Conservation (phyloP, 2,329 filamentous ascomycete genomes). For the Podosphaera xanthii region DNA sequence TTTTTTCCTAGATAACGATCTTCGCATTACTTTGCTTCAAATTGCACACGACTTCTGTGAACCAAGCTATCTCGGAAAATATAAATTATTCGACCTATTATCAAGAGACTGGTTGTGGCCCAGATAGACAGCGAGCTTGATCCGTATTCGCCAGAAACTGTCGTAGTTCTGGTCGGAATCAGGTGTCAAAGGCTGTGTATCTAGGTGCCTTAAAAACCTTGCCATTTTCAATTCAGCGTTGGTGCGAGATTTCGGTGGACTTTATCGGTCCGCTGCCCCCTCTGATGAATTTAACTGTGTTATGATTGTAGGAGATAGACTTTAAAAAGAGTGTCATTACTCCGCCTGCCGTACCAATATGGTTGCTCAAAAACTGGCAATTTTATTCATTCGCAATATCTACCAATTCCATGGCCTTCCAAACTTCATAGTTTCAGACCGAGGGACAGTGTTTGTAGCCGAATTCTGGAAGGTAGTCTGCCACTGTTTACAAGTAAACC, state of each 20-base stretch:
- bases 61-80: neutral
- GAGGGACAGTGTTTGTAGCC: conserved; percentile 5
- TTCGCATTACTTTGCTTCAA: neutral
- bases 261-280: neutral
- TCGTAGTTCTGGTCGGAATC: neutral
- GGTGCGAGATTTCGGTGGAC: no score
- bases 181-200: neutral
- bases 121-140: neutral
- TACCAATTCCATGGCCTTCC: conserved; percentile 1
- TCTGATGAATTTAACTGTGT: neutral
- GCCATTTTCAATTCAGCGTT: no score
- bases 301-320: neutral
- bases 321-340: neutral
- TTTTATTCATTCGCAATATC: conserved; percentile 2
- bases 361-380: neutral
- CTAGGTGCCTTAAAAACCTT: neutral
- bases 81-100: neutral
- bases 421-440: neutral
- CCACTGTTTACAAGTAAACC: neutral
- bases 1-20: neutral
- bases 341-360: neutral
- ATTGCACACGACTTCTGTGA: neutral
- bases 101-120: neutral
- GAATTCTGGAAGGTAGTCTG: conserved; percentile 5
- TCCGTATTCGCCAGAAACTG: neutral